Percentiles rank a stretch among this genome's conserved stretches.
Evolutionary conservation across 208 protist species (phyloP).

Genomic region (Blastocrithidia nonstop): DNA sequence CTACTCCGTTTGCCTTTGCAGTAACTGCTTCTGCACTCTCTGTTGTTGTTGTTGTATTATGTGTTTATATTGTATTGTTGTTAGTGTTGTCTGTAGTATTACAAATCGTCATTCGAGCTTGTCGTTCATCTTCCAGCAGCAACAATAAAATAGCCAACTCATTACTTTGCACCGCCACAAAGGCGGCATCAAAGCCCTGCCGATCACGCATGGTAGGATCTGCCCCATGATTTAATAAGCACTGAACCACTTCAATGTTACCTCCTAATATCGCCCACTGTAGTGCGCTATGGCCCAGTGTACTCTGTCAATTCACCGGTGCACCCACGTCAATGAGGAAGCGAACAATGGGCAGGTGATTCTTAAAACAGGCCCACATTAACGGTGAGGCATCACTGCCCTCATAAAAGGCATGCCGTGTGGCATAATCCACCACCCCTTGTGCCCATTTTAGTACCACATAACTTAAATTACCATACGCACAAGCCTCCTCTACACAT

Average conservation of each 20-base stretch:
- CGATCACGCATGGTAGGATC: conserved; percentile 26
- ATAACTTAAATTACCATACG: conserved; percentile 31
- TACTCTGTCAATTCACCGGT: conserved; percentile 17
- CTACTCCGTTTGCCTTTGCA: too few species aligned
- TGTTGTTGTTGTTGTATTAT: background rate
- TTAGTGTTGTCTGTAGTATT: background rate
- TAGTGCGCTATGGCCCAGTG: conserved; percentile 45
- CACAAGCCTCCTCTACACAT: conserved; percentile 47
- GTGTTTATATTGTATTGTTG: background rate
- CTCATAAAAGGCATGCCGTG: conserved; percentile 17
- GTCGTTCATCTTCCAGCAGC: conserved; percentile 19
- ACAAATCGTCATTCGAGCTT: background rate
- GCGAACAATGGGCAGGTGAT: conserved; percentile 36
- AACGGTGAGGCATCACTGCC: conserved; percentile 40
- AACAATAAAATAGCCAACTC: conserved; percentile 36
- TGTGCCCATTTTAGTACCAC: conserved; percentile 39
- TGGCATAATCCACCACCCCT: conserved; percentile 9
- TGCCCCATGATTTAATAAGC: conserved; percentile 53
- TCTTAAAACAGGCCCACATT: conserved; percentile 49
- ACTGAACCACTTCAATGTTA: conserved; percentile 23
- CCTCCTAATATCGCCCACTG: conserved; percentile 37
- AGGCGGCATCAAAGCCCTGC: conserved; percentile 44
- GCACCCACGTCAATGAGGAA: conserved; percentile 57
- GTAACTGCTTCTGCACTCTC: background rate
- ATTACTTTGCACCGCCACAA: conserved; percentile 33